A percentile compares a stretch with the other conserved stretches of the same genome.
Evolutionary conservation across 345 rosid genomes (phyloP).

Genomic region (thale cress (Arabidopsis thaliana)): TAIR10.1 NC_003070.9:25129501-25130000

Average conservation of each 20-base stretch:
- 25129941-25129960: neutral
- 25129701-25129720: neutral
- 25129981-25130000: neutral
- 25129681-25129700: conserved; percentile 33
- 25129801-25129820: conserved; percentile 20
- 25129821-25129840: neutral
- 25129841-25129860: conserved; percentile 28
- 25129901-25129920: neutral
- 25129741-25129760: neutral
- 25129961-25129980: neutral
- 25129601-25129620: no score
- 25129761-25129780: neutral
- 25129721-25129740: neutral
- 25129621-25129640: no score
- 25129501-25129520: no score
- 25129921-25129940: neutral
- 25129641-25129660: no score
- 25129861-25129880: neutral
- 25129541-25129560: no score
- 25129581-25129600: no score
- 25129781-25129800: neutral
- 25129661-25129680: neutral
- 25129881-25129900: conserved; percentile 3
- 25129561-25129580: no score
- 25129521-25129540: no score